Evolutionary conservation across 306 rosid genomes (phyloP), one percentile per base, ranked within the genome.

Genomic region (Rosa rugosa): DNA sequence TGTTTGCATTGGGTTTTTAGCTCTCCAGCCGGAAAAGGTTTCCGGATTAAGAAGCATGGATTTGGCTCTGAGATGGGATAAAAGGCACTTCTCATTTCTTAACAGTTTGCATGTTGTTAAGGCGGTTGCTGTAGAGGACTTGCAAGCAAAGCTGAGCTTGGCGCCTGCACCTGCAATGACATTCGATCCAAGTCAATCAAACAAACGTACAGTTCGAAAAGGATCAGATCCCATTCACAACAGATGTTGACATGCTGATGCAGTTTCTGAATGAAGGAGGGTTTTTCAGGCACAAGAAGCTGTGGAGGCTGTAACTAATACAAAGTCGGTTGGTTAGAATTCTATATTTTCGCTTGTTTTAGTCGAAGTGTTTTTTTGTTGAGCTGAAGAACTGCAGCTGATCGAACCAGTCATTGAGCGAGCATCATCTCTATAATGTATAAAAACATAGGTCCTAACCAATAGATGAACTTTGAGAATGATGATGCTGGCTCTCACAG

Each of bases 201-300:
- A 91, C 87, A 92, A 95, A 73, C 85, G 99, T 80, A 68, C 91
- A 57, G 89, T 91, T 68, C 62, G 84, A 69, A 85, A 80, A 81
- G 99, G 99, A 51, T 90, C 99, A 36, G 96, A 95, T 78, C 99
- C 99, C 27, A 95, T 95, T 86, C 98, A 95, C 84, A 95, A 95
- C 83, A 90, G 91, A 85, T 8, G 94, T 54, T 95, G 86, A 93
- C 77, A 79, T 53, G 81, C 79, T 83, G 53, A 34, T 72, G 77
- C 75, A 40, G 41, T 65, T 76, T 56, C 56, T 12, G 65, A 18
- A 47, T 60, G 83, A 71, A 79, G 74, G 70, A 27, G 74, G 72
- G 57, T 76, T 69, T 73, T 66, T 81, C 67, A 63, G 76, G 81
- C 64, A 68, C 75, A 77, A 75, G 80, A 44, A 73, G 57, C 46